A percentile compares a stretch with the other conserved stretches of the same genome.
Conservation (phyloP, 495 filamentous ascomycete species). For the Staphylotrichum longicolle region DNA sequence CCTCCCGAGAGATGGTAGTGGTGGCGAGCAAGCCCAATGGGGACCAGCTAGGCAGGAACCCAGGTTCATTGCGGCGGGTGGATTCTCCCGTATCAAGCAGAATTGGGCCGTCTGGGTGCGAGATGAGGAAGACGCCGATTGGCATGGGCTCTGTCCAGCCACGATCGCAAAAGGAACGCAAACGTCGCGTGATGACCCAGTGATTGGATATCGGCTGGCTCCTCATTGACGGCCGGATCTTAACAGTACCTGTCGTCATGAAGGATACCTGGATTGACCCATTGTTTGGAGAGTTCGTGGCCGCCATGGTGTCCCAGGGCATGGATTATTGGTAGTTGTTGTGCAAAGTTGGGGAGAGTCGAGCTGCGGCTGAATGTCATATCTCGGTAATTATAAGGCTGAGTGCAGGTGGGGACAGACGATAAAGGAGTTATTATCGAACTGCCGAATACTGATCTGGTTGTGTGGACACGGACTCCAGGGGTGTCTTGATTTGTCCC, state of each 20-base stretch:
- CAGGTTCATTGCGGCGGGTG: neutral
- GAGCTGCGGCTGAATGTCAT: too few relatives aligned
- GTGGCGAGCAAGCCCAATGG: neutral
- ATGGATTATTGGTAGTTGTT: too few relatives aligned
- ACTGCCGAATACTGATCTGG: too few relatives aligned
- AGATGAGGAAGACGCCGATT: conserved; percentile 1
- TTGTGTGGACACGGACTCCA: too few relatives aligned
- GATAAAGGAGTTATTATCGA: too few relatives aligned
- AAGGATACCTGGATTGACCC: neutral
- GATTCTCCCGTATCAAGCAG: neutral
- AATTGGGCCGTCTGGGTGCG: neutral
- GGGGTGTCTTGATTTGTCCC: too few relatives aligned
- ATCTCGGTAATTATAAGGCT: too few relatives aligned
- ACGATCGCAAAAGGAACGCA: neutral
- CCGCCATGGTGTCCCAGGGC: neutral
- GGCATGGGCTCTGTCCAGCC: neutral
- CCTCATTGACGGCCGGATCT: neutral
- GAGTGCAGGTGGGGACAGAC: too few relatives aligned
- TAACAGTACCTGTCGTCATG: neutral
- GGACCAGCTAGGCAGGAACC: neutral
- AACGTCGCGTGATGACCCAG: neutral
- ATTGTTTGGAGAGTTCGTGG: neutral
- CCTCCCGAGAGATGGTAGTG: neutral
- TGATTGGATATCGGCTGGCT: neutral
- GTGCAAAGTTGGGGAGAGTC: too few relatives aligned